A percentile compares a stretch with the other conserved stretches of the same genome.
These are phyloP conservation scores for Fistulinella prunicolor DNA, from an alignment of 768 basidiomycete species.

Conservation along the genomic window DNA sequence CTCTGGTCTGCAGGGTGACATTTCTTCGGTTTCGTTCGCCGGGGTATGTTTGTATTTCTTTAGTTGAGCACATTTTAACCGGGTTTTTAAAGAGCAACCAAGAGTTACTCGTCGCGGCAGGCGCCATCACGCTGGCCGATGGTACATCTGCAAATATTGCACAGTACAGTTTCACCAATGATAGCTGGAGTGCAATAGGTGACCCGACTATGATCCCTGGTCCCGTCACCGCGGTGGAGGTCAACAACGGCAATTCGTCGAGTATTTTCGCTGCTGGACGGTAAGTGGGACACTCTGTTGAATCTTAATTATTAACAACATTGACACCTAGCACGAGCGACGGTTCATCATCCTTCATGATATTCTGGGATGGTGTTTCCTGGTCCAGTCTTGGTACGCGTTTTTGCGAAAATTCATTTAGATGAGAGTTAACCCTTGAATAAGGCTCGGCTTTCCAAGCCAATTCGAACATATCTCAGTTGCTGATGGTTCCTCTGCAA, in stretches of 20 bases:
- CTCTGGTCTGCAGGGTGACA: constrained; percentile 76
- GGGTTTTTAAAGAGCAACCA: constrained; percentile 54
- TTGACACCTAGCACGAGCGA: constrained; percentile 45
- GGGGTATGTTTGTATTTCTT: constrained; percentile 51
- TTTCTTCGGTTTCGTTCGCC: constrained; percentile 74
- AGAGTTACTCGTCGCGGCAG: constrained; percentile 73
- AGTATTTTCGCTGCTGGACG: constrained; percentile 91
- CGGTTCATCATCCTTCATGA: constrained; percentile 65
- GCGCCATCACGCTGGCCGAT: constrained; percentile 68
- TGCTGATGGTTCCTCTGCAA: constrained; percentile 87
- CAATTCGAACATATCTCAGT: constrained; percentile 69
- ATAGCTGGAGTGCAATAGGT: constrained; percentile 73
- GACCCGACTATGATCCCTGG: constrained; percentile 66
- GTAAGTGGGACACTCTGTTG: constrained; percentile 41
- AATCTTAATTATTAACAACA: neutral
- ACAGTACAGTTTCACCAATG: constrained; percentile 65
- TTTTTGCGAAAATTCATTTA: neutral
- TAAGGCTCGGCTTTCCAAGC: constrained; percentile 55
- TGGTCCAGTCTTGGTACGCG: constrained; percentile 69
- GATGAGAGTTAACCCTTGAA: neutral
- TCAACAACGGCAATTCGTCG: constrained; percentile 74
- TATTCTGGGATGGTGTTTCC: constrained; percentile 77
- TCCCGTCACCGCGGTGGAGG: constrained; percentile 84
- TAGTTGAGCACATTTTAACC: constrained; percentile 6
- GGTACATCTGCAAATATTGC: constrained; percentile 70